phyloP scores from a whole-genome alignment of 176 grass and related monocot genomes.

The barley (Hordeum vulgare) region MorexV3_pseudomolecules_assembly NC_058521.1:22487432-22487931 shows the following conservation, averaged over 20 bases:
- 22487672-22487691: not conserved
- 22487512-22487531: constrained; percentile 2
- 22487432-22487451: not conserved
- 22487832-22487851: not conserved
- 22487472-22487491: constrained; percentile 24
- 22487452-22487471: constrained; percentile 17
- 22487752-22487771: not conserved
- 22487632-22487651: not conserved
- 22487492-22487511: constrained; percentile 14
- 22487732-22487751: not conserved
- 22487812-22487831: not conserved
- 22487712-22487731: not conserved
- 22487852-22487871: not conserved
- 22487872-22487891: not conserved
- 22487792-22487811: not conserved
- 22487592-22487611: not conserved
- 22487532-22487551: not conserved
- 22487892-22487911: not conserved
- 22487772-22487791: not conserved
- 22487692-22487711: not conserved
- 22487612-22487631: constrained; percentile 11
- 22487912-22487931: not conserved
- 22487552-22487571: not conserved
- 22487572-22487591: not conserved
- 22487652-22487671: not conserved